Percentiles rank a stretch among this genome's conserved stretches.
Conservation (phyloP, 371 early-diverging fungal species). For the Mucor mucedo region DNA sequence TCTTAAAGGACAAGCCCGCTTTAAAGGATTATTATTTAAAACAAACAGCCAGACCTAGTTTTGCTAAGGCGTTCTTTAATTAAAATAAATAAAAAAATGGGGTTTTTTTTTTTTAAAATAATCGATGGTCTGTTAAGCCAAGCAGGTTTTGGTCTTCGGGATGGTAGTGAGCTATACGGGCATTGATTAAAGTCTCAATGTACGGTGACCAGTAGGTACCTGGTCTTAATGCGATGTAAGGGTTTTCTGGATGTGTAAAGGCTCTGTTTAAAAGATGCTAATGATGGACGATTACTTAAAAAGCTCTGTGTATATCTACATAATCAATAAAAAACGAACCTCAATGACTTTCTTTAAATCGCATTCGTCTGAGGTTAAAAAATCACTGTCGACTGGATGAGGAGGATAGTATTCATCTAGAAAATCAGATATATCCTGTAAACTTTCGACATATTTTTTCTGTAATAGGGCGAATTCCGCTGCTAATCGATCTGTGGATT, state of each 20-base stretch:
- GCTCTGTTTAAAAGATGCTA: constrained; percentile 61
- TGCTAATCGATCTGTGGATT: not conserved
- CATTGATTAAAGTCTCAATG: constrained; percentile 58
- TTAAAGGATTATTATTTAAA: constrained; percentile 10
- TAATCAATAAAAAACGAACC: constrained; percentile 13
- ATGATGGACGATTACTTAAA: too few relatives aligned
- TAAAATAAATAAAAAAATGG: constrained; percentile 6
- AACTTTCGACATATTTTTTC: constrained; percentile 11
- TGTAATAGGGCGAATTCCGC: not conserved
- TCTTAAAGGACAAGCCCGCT: constrained; percentile 1
- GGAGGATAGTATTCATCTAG: constrained; percentile 54
- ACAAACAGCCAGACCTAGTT: constrained; percentile 10
- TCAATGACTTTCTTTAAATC: constrained; percentile 38
- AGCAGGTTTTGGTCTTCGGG: constrained; percentile 54
- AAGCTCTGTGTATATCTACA: too few relatives aligned
- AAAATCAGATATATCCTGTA: constrained; percentile 48
- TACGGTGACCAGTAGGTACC: constrained; percentile 64
- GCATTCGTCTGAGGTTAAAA: constrained; percentile 23
- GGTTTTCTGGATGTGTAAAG: constrained; percentile 45
- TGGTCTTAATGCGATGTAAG: constrained; percentile 48
- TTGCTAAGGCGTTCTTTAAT: constrained; percentile 11
- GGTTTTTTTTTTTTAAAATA: not conserved
- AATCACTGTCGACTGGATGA: constrained; percentile 39
- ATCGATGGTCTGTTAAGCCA: constrained; percentile 49
- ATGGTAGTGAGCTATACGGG: constrained; percentile 57